Base-by-base conservation (phyloP, 495 filamentous ascomycete species). In the Lophiotrema nucula region DNA sequence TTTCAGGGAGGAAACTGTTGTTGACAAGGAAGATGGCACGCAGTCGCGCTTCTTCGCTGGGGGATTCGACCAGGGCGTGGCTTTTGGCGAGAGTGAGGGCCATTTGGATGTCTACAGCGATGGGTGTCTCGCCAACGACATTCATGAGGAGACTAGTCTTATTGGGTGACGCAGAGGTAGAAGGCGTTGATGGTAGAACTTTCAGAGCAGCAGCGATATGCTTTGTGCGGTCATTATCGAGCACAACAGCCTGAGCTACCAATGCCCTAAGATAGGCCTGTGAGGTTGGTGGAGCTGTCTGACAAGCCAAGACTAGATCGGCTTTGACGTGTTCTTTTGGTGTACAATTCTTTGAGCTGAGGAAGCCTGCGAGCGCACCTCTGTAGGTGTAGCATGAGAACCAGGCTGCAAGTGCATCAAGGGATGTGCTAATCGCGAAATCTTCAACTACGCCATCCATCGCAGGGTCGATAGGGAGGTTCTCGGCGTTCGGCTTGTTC, bases 361-460 rank as follows among this genome's bases (percentile, higher is more conserved):
- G 74, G 55, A 79, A 86, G 19, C 73, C 74, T 23, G 84, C 70
- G 21, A 97, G 80, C 6, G 82, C 84, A 28, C 78, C 78, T 43
- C 92, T 87, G 24, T 96, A 73, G n/a, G 84, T 73, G 47, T 87
- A 78, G 60, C 83, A 87, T 1, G 90, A 95, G 76, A 83, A 92
- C 92, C 92, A 96, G 0, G 92, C 88, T 13, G 92, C 88, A 18
- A 96, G 79, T 23, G 89, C 90, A 69, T 97, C 92, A 55, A 96
- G 81, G 6, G 92, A 89, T 12, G 89, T 92, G 27, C 88, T 83
- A 47, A 97, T 91, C 4, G 91, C 85, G 37, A 83, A 81, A 63
- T 97, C 92, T 31, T 92, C 88, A 18, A 92, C 87, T 11, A 96
- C 89, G 13, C 83, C 78, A 67, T 95, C 88, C 74, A 95, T 86